Evolutionary conservation across 768 basidiomycete genomes (phyloP).

Genomic region (Leccinellum luteum): DNA sequence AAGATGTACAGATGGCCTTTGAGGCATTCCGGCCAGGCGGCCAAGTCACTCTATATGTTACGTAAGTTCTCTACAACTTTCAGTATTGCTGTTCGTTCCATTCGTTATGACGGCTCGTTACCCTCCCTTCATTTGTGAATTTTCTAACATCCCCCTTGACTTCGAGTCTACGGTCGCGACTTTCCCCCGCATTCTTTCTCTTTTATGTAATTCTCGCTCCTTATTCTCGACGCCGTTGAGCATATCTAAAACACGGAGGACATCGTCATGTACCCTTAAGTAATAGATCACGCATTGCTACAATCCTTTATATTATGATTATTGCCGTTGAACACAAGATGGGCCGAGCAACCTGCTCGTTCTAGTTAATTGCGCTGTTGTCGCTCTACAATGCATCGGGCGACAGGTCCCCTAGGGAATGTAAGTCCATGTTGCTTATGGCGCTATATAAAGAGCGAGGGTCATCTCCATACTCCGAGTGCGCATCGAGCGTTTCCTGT

Average conservation of each 20-base stretch:
- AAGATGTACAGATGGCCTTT: conserved; percentile 94
- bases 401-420: conserved; percentile 65
- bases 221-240: conserved; percentile 17
- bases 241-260: conserved; percentile 35
- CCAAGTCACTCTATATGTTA: conserved; percentile 80
- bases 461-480: conserved; percentile 78
- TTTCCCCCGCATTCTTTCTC: conserved; percentile 1
- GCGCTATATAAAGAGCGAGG: conserved; percentile 58
- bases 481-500: conserved; percentile 79
- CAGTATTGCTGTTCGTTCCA: conserved; percentile 1
- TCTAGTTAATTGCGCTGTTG: not conserved
- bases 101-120: not conserved
- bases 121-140: conserved; percentile 8
- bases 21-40: conserved; percentile 77
- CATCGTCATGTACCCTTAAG: conserved; percentile 35
- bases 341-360: not conserved
- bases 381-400: conserved; percentile 58
- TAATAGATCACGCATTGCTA: conserved; percentile 38
- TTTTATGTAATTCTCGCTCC: conserved; percentile 13
- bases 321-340: conserved; percentile 13
- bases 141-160: conserved; percentile 17
- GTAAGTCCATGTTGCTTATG: conserved; percentile 52
- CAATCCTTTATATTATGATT: conserved; percentile 27
- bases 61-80: conserved; percentile 39
- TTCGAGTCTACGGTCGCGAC: conserved; percentile 1